Conservation (phyloP, 768 basidiomycete genomes). For the Auricularia sp. region DNA sequence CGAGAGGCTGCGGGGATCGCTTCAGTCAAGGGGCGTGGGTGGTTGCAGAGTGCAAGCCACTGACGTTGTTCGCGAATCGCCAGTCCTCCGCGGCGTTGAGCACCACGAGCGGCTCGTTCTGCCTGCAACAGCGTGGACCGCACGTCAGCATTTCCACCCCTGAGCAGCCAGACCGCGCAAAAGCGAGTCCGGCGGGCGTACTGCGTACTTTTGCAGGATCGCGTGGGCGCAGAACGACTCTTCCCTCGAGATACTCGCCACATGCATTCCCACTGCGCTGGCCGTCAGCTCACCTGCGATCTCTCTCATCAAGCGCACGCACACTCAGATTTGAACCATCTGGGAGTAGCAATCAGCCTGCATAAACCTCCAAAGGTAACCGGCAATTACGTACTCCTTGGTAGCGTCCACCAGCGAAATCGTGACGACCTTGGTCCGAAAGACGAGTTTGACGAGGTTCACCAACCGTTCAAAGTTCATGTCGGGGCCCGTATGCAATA, state of each 20-base stretch:
- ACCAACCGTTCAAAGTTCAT: conserved; percentile 90
- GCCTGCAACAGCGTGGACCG: conserved; percentile 29
- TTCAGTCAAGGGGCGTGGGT: neutral
- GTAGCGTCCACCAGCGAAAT: conserved; percentile 78
- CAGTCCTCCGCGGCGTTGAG: conserved; percentile 74
- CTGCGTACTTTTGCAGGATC: conserved; percentile 62
- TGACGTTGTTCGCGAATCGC: conserved; percentile 78
- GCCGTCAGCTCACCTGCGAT: neutral
- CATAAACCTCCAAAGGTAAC: conserved; percentile 5
- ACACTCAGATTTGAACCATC: conserved; percentile 91
- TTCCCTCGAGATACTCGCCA: conserved; percentile 39
- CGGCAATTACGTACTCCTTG: conserved; percentile 52
- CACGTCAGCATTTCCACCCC: conserved; percentile 53
- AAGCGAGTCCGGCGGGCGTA: neutral
- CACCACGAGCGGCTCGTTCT: conserved; percentile 81
- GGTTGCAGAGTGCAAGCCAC: conserved; percentile 16
- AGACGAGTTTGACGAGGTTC: conserved; percentile 87
- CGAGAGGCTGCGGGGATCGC: conserved; percentile 46
- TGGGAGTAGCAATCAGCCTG: conserved; percentile 17
- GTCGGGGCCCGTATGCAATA: conserved; percentile 79
- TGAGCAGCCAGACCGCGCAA: conserved; percentile 2
- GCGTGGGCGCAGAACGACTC: conserved; percentile 77
- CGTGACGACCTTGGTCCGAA: conserved; percentile 76
- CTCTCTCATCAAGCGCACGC: conserved; percentile 15
- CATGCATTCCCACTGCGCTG: conserved; percentile 35